Evolutionary conservation across 352 stramenopile species (phyloP).

Genomic region (Thalassiosira hispida): DNA sequence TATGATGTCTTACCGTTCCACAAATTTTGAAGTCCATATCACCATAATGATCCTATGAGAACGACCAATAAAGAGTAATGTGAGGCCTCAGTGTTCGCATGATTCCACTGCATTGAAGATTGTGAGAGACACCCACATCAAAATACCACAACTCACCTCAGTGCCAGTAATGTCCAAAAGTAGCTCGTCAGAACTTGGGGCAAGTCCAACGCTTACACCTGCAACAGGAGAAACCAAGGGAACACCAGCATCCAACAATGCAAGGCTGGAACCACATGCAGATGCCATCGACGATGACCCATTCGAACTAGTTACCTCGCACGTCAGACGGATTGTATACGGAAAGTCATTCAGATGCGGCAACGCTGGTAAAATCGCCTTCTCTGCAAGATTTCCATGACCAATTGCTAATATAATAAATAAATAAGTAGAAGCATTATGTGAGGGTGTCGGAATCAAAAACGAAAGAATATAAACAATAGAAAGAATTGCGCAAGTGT

Average conservation of each 20-base stretch:
- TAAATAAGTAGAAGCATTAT: neutral
- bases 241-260: slow-evolving; percentile 95
- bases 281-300: slow-evolving; percentile 91
- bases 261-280: slow-evolving; percentile 93
- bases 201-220: slow-evolving; percentile 92
- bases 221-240: slow-evolving; percentile 91
- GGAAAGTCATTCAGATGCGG: slow-evolving; percentile 90
- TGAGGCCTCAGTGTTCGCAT: neutral
- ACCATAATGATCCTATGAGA: slow-evolving; percentile 90
- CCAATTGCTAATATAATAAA: slow-evolving; percentile 71
- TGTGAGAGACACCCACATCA: too few relatives aligned
- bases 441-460: neutral
- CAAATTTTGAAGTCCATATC: slow-evolving; percentile 98
- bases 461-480: neutral
- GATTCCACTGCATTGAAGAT: too few relatives aligned
- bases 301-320: slow-evolving; percentile 87
- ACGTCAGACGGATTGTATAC: slow-evolving; percentile 93
- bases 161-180: slow-evolving; percentile 53
- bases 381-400: slow-evolving; percentile 92
- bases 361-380: slow-evolving; percentile 91
- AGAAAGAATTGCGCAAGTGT: too few relatives aligned
- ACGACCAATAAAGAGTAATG: neutral
- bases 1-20: slow-evolving; percentile 29
- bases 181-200: slow-evolving; percentile 26
- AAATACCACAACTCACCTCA: slow-evolving; percentile 77